Base-by-base conservation (phyloP, 2,329 filamentous ascomycete genomes). In the Ophiocordyceps polyrhachis-furcata region DNA sequence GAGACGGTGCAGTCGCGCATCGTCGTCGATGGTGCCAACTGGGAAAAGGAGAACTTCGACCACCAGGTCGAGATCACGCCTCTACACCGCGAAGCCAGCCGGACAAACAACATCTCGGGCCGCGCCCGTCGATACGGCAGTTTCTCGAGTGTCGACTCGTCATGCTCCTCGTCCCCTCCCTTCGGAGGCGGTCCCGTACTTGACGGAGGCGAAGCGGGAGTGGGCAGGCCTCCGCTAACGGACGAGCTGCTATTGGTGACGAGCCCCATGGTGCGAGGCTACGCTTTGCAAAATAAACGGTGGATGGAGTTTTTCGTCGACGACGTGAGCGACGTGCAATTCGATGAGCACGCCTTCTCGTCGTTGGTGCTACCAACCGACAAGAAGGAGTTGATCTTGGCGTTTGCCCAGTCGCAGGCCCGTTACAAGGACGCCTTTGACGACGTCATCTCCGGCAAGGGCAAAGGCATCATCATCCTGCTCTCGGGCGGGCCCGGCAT, bases 401-500 rank as follows among this genome's bases (percentile, higher is more conserved):
- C 68, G 2, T 69, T 73, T 44, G 68, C 67, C 1, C 61, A 69
- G 54, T 64, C 62, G 5, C 68, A 72, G 55, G 60, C 57, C 46
- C 55, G 54, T 49, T 54, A 67, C 40, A 62, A 64, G 31, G 55
- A 61, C 14, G 56, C 50, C 9, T 73, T 72, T 47, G 69, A 72
- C 56, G 69, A 73, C 48, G 59, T 73, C 46, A 71, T 73, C 52
- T 61, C 61, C 11, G 69, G 69, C 43, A 73, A 74, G 58, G 70
- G 61, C 46, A 64, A 63, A 49, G 69, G 68, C 15, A 65, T 70
- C 48, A 69, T 72, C 50, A 63, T 69, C 55, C 58, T 72, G 1
- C 56, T 73, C 3, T 64, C 61, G 0, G 70, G 70, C 12, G 62
- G 60, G 0, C 68, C 69, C 0, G 69, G 69, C 31, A 65, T 68